A percentile compares a stretch with the other conserved stretches of the same genome.
These are phyloP conservation scores for Aegilops longissima DNA, from an alignment of 176 grass and related monocot genomes.

Conservation along the genomic window DNA sequence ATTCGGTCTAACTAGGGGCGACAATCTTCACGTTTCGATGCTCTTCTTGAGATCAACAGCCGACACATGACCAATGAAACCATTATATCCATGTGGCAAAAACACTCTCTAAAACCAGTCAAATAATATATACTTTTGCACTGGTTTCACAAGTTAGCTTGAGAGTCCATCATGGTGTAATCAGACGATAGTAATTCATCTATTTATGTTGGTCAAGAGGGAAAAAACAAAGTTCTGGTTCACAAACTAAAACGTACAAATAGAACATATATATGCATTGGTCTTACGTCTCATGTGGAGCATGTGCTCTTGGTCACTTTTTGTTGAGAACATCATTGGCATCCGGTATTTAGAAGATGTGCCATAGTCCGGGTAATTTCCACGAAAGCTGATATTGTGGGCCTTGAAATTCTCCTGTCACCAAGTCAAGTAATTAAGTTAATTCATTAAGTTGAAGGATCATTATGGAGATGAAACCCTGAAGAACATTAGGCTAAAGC, in stretches of 20 bases:
- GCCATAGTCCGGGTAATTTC: constrained; percentile 42
- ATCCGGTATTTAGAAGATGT: constrained; percentile 50
- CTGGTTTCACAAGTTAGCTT: neutral
- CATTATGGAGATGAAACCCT: too few species aligned
- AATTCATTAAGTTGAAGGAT: neutral
- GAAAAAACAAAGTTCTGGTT: neutral
- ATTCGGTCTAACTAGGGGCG: neutral
- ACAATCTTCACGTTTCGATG: neutral
- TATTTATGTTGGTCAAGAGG: neutral
- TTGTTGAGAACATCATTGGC: constrained; percentile 38
- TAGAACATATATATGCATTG: neutral
- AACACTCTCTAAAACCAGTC: neutral
- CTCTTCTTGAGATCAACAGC: neutral
- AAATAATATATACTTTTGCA: neutral
- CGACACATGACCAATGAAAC: neutral
- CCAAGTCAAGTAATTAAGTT: neutral
- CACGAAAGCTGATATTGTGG: constrained; percentile 36
- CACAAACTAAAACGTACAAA: neutral
- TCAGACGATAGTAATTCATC: neutral
- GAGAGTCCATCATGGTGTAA: neutral
- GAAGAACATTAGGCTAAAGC: neutral
- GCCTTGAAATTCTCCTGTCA: constrained; percentile 40
- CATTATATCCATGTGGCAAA: neutral
- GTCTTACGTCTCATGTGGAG: constrained; percentile 55
- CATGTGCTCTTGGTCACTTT: constrained; percentile 40